Evolutionary conservation across 192 early-diverging fungal species (phyloP).

Genomic region (Backusella sp.): DNA sequence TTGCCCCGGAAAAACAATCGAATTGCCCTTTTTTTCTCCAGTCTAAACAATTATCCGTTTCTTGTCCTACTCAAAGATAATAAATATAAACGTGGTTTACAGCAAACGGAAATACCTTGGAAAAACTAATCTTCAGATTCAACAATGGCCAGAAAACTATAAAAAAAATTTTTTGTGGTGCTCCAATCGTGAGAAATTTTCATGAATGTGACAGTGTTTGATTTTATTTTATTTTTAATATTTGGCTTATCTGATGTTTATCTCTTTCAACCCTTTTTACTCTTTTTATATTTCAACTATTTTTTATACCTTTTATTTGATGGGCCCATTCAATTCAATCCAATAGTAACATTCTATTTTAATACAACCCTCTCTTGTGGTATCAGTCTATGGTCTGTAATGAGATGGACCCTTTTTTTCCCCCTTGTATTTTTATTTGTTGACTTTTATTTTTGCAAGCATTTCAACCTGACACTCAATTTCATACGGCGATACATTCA

Average conservation of each 20-base stretch:
- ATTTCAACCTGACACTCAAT: background rate
- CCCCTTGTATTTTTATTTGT: background rate
- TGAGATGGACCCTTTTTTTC: background rate
- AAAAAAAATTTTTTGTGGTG: too few relatives aligned
- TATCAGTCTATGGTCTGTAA: background rate
- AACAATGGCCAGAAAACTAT: background rate
- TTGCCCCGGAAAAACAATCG: background rate
- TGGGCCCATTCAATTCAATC: background rate
- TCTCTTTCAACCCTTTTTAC: background rate
- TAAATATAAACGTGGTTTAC: background rate
- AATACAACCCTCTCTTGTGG: background rate
- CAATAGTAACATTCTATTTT: too few relatives aligned
- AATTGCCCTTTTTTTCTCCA: background rate
- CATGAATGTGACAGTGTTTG: background rate
- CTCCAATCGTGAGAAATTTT: too few relatives aligned
- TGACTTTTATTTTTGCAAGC: background rate
- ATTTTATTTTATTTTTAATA: background rate
- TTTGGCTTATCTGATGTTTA: background rate
- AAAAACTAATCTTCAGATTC: background rate
- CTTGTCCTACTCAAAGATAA: background rate
- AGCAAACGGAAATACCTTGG: background rate
- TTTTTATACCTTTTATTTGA: too few relatives aligned
- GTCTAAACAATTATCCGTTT: slow-evolving; percentile 2
- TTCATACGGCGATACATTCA: too few relatives aligned
- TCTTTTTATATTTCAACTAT: too few relatives aligned